Evolutionary conservation across 2,329 filamentous ascomycete species (phyloP).

Genomic region (Ophiostoma perfectum): DNA sequence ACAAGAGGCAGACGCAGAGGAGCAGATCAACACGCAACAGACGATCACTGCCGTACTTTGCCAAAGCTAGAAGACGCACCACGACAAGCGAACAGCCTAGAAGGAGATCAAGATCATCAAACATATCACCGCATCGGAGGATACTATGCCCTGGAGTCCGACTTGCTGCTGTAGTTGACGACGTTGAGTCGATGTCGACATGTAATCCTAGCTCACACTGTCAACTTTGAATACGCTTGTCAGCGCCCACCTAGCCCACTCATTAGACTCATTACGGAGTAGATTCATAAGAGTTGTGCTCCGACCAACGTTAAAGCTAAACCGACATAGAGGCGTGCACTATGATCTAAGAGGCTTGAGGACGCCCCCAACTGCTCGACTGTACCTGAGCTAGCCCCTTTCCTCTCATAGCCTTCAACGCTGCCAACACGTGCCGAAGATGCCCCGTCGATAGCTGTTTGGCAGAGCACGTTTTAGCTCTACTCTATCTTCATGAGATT

Average conservation of each 20-base stretch:
- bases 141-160: too few relatives aligned
- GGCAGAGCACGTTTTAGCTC: too few relatives aligned
- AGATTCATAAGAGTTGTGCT: too few relatives aligned
- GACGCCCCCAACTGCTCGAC: not conserved
- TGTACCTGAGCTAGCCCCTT: conserved; percentile 5
- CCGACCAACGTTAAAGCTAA: conserved; percentile 4
- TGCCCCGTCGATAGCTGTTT: too few relatives aligned
- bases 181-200: too few relatives aligned
- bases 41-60: not conserved
- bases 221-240: too few relatives aligned
- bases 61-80: not conserved
- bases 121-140: not conserved
- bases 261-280: too few relatives aligned
- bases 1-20: not conserved
- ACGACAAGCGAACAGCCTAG: not conserved
- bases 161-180: too few relatives aligned
- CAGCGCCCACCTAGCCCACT: not conserved
- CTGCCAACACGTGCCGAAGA: not conserved
- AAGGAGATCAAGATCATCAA: not conserved
- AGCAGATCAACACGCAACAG: not conserved
- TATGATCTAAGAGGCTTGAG: not conserved
- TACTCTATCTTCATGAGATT: too few relatives aligned
- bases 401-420: not conserved
- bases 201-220: too few relatives aligned
- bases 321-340: not conserved